A percentile compares a stretch with the other conserved stretches of the same genome.
Evolutionary conservation across 768 basidiomycete genomes (phyloP).

Genomic region (Krasilnikovozyma curviuscula): DNA sequence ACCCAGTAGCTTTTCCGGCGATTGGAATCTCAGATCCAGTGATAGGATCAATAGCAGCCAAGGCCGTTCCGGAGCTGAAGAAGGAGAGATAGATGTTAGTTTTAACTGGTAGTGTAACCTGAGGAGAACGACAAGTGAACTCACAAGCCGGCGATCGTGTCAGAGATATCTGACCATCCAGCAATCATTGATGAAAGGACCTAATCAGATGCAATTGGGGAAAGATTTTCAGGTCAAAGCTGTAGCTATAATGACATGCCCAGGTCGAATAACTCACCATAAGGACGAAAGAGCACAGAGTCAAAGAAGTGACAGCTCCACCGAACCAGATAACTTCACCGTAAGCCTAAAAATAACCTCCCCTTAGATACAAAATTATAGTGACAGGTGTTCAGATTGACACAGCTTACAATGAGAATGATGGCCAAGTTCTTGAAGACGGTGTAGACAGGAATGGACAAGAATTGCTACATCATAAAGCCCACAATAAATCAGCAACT

Average conservation of each 20-base stretch:
- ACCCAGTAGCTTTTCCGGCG: conserved; percentile 21
- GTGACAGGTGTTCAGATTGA: not conserved
- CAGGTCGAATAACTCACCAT: conserved; percentile 54
- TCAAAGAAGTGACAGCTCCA: conserved; percentile 66
- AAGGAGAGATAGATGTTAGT: not conserved
- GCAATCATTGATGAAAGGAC: conserved; percentile 84
- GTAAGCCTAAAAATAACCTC: conserved; percentile 45
- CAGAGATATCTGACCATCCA: conserved; percentile 77
- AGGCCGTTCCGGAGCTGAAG: not conserved
- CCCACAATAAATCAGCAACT: not conserved
- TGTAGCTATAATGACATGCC: no score
- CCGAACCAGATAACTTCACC: conserved; percentile 96
- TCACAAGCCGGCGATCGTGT: conserved; percentile 21
- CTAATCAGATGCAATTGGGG: conserved; percentile 35
- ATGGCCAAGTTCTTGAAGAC: conserved; percentile 99
- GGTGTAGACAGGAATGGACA: conserved; percentile 92
- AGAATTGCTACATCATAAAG: conserved; percentile 51
- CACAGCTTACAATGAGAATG: conserved; percentile 64
- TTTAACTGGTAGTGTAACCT: not conserved
- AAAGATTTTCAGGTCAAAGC: no score
- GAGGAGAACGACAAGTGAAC: not conserved
- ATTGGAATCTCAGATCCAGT: conserved; percentile 22
- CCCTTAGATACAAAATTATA: not conserved
- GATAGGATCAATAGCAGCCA: conserved; percentile 19
- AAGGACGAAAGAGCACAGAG: conserved; percentile 69